These are phyloP conservation scores for Chlamydomonas incerta DNA, from an alignment of 139 green algal species.

Conservation along the genomic window DNA sequence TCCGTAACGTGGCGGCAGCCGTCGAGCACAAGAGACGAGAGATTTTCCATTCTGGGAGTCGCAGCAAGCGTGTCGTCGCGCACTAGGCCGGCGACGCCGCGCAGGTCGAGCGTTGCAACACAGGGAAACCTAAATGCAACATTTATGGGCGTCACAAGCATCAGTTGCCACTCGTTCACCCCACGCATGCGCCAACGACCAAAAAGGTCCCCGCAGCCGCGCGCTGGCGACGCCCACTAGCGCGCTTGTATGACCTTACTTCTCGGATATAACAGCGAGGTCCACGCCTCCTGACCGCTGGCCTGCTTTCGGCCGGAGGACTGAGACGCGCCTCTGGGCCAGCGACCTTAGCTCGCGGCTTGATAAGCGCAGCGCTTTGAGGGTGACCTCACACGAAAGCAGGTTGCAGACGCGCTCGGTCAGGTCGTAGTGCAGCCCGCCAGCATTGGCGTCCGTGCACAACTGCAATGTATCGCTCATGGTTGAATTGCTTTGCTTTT, in stretches of 20 bases:
- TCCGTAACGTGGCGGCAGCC: constrained; percentile 5
- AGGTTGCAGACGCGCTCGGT: too few relatives aligned
- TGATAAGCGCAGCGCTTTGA: not conserved
- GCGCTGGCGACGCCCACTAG: too few relatives aligned
- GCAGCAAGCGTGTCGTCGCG: not conserved
- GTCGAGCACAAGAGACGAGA: not conserved
- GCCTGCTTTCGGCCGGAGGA: too few relatives aligned
- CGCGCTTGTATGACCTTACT: not conserved
- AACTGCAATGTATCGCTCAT: too few relatives aligned
- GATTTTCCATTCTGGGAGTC: not conserved
- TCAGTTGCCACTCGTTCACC: not conserved
- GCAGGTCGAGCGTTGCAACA: constrained; percentile 6
- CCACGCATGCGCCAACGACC: not conserved
- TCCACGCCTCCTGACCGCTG: not conserved
- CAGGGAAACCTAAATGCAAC: not conserved
- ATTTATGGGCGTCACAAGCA: too few relatives aligned
- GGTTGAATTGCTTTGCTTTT: too few relatives aligned
- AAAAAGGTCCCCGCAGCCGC: not conserved
- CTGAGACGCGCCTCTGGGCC: too few relatives aligned
- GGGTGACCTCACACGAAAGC: not conserved
- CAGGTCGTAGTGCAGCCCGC: too few relatives aligned
- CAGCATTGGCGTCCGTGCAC: too few relatives aligned
- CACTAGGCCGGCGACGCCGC: not conserved
- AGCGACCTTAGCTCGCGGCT: not conserved
- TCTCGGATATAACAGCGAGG: not conserved